phyloP scores from a whole-genome alignment of 306 rosid genomes.

The Quercus variabilis region DNA sequence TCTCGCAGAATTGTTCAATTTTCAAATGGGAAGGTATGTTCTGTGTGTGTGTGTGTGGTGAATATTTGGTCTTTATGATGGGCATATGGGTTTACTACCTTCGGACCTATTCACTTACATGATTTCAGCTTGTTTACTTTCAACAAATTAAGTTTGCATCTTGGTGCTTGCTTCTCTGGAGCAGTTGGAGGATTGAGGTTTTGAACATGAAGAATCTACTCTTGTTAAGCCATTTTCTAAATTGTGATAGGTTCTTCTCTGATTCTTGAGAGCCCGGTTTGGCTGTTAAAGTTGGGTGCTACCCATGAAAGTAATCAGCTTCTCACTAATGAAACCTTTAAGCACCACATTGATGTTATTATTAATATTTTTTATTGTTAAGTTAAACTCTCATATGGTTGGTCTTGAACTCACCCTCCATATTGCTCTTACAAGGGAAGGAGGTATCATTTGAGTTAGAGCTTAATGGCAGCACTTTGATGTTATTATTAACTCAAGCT shows the following conservation, averaged over 20 bases:
- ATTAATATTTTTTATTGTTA: too few species aligned
- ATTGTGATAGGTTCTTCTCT: neutral
- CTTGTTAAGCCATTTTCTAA: neutral
- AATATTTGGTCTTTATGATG: neutral
- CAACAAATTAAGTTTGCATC: neutral
- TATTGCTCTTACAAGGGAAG: too few species aligned
- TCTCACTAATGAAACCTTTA: neutral
- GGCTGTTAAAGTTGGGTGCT: neutral
- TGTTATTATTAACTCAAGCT: neutral
- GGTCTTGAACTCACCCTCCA: too few species aligned
- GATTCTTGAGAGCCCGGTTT: neutral
- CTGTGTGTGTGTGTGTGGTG: neutral
- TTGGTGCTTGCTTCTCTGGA: neutral
- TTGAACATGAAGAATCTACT: neutral
- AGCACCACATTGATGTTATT: neutral
- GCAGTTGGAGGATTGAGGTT: neutral
- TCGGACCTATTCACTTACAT: neutral
- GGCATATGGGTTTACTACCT: neutral
- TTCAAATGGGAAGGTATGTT: constrained; percentile 52
- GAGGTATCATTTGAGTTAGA: too few species aligned
- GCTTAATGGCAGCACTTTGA: neutral
- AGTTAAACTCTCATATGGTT: too few species aligned
- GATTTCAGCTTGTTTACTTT: neutral
- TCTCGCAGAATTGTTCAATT: constrained; percentile 64
- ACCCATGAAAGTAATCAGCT: neutral